These are phyloP conservation scores for Endocarpon pusillum DNA, from an alignment of 495 filamentous ascomycete species.

Conservation along the genomic window DNA sequence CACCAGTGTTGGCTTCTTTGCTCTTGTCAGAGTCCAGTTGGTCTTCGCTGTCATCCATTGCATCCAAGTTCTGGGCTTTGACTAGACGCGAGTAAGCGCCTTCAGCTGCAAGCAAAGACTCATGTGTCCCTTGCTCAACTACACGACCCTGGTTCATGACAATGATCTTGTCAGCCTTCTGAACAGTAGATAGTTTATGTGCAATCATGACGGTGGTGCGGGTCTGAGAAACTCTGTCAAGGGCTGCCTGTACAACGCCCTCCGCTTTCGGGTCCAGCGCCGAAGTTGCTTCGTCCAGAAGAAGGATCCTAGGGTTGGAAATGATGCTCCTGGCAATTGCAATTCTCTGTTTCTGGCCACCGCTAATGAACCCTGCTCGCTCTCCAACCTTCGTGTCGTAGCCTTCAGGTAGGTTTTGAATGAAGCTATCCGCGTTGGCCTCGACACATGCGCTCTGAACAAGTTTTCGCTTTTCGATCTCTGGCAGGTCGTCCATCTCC, in stretches of 20 bases:
- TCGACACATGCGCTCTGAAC: conserved; percentile 14
- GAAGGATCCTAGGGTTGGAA: conserved; percentile 63
- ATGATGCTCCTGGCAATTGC: conserved; percentile 64
- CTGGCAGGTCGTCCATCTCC: conserved; percentile 33
- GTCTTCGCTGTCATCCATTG: neutral
- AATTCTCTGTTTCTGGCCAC: conserved; percentile 41
- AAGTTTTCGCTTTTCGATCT: conserved; percentile 24
- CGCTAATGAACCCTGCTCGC: conserved; percentile 21
- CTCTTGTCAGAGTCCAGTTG: no score
- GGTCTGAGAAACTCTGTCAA: conserved; percentile 21
- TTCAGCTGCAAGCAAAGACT: conserved; percentile 21
- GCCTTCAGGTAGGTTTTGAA: conserved; percentile 15
- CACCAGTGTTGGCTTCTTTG: neutral
- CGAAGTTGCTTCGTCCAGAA: conserved; percentile 38
- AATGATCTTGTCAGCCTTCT: conserved; percentile 32
- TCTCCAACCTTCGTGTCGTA: conserved; percentile 24
- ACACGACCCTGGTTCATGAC: conserved; percentile 30
- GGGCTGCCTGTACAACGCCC: conserved; percentile 28
- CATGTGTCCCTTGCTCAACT: conserved; percentile 33
- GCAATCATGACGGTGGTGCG: conserved; percentile 33
- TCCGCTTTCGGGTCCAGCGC: conserved; percentile 33
- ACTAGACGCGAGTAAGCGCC: conserved; percentile 29
- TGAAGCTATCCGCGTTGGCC: conserved; percentile 19
- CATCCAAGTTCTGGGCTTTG: conserved; percentile 9
- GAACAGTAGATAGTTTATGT: conserved; percentile 40